phyloP scores from a whole-genome alignment of 169 alveolate species.

The Cryptosporidium ubiquitum region DNA sequence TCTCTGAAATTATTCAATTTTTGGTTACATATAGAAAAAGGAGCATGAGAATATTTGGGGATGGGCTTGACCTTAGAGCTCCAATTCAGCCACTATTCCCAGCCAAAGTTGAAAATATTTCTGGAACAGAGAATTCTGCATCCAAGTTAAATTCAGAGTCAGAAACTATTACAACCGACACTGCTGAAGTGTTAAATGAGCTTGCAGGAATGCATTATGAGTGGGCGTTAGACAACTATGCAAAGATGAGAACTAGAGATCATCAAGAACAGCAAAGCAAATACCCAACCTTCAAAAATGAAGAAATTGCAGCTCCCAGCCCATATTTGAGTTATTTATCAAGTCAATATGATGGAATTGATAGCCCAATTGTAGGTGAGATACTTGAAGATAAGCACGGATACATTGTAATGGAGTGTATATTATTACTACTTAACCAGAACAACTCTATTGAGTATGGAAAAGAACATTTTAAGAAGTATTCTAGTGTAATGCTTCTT shows the following conservation, averaged over 20 bases:
- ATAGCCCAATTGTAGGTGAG: constrained; percentile 50
- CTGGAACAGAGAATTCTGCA: neutral
- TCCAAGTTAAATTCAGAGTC: neutral
- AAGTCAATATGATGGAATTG: constrained; percentile 74
- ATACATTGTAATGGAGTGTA: constrained; percentile 43
- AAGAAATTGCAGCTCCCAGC: neutral
- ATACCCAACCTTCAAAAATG: neutral
- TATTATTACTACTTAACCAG: constrained; percentile 11
- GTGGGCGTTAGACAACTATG: constrained; percentile 56
- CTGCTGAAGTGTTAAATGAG: neutral
- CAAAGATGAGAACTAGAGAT: constrained; percentile 31
- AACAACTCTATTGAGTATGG: constrained; percentile 27
- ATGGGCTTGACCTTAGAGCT: constrained; percentile 36
- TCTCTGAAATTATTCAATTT: neutral
- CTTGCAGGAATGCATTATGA: constrained; percentile 34
- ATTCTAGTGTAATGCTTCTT: constrained; percentile 16
- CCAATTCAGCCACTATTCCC: constrained; percentile 46
- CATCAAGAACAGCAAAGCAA: constrained; percentile 11
- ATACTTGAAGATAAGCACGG: constrained; percentile 10
- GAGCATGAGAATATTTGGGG: constrained; percentile 1
- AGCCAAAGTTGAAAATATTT: neutral
- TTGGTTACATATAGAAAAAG: constrained; percentile 7
- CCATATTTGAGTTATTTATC: constrained; percentile 67
- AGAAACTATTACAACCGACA: neutral
- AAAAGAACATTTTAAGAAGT: constrained; percentile 13